These are phyloP conservation scores for Aspergillus coremiiformis DNA, from an alignment of 495 filamentous ascomycete species.

Conservation along the genomic window DNA sequence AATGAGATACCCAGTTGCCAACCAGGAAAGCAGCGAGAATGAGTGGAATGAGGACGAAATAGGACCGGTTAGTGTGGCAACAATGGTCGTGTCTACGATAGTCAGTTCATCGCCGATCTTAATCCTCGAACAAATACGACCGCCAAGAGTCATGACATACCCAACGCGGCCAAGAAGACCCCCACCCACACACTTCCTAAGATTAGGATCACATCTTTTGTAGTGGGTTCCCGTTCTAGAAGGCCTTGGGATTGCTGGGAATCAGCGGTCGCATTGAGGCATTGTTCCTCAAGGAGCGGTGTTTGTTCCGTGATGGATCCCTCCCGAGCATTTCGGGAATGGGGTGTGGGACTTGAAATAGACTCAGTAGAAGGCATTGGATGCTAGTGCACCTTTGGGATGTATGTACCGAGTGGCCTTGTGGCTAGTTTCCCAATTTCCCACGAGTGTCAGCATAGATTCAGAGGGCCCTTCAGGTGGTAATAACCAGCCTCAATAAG, in stretches of 20 bases:
- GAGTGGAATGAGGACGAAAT: slow-evolving; percentile 83
- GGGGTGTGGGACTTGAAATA: background rate
- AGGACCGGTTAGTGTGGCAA: slow-evolving; percentile 77
- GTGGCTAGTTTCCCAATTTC: too few relatives aligned
- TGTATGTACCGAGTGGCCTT: too few relatives aligned
- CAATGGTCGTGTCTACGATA: slow-evolving; percentile 62
- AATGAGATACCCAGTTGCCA: slow-evolving; percentile 84
- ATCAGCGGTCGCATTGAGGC: slow-evolving; percentile 10
- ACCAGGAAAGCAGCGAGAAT: slow-evolving; percentile 79
- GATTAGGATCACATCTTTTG: slow-evolving; percentile 36
- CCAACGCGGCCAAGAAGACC: slow-evolving; percentile 74
- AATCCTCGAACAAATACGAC: background rate
- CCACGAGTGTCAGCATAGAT: too few relatives aligned
- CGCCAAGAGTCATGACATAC: slow-evolving; percentile 28
- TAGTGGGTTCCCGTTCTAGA: slow-evolving; percentile 32
- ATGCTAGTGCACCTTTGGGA: background rate
- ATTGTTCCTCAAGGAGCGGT: slow-evolving; percentile 28
- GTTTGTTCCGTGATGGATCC: slow-evolving; percentile 33
- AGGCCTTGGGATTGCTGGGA: slow-evolving; percentile 18
- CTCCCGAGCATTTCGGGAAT: slow-evolving; percentile 7
- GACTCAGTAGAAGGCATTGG: slow-evolving; percentile 6
- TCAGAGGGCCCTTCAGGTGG: too few relatives aligned
- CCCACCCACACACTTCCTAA: slow-evolving; percentile 59
- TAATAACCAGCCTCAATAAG: too few relatives aligned
- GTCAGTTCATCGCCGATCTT: slow-evolving; percentile 4